Percentiles rank a stretch among this genome's conserved stretches.
phyloP scores from a whole-genome alignment of 257 asterid genomes.

The Penstemon barbatus region DNA sequence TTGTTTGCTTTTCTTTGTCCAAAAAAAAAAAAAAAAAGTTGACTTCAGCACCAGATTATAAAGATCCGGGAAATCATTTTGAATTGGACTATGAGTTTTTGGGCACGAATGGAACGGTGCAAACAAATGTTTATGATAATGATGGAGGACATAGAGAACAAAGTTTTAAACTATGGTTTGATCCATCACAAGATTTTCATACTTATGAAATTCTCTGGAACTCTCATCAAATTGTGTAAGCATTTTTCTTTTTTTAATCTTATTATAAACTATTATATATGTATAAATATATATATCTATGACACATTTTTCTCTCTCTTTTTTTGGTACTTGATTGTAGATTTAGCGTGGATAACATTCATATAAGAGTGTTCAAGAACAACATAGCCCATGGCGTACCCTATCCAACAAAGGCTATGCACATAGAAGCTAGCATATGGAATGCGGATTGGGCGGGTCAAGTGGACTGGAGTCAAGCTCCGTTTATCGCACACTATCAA shows the following conservation, averaged over 20 bases:
- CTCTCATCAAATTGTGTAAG: conserved; percentile 35
- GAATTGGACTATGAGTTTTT: conserved; percentile 61
- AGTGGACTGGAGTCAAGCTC: conserved; percentile 50
- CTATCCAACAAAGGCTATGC: conserved; percentile 43
- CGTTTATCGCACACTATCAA: conserved; percentile 38
- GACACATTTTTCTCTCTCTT: neutral
- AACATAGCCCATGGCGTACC: conserved; percentile 23
- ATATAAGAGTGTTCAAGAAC: conserved; percentile 57
- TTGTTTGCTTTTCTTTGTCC: neutral
- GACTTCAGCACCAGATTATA: conserved; percentile 31
- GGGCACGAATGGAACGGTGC: conserved; percentile 44
- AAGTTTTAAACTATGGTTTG: conserved; percentile 34
- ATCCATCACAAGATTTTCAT: conserved; percentile 46
- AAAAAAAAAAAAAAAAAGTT: conserved; percentile 26
- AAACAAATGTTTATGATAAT: conserved; percentile 35
- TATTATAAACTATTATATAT: neutral
- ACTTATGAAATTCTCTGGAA: conserved; percentile 38
- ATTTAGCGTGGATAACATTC: conserved; percentile 41
- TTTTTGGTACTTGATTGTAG: conserved; percentile 19
- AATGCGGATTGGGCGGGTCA: conserved; percentile 45
- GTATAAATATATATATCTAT: no score
- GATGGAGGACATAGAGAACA: conserved; percentile 39
- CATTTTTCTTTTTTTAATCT: neutral
- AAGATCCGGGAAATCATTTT: conserved; percentile 33
- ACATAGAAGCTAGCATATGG: conserved; percentile 55